A percentile compares a stretch with the other conserved stretches of the same genome.
These are phyloP conservation scores for Tubosaeta sp. DNA, from an alignment of 768 basidiomycete species.

Conservation along the genomic window DNA sequence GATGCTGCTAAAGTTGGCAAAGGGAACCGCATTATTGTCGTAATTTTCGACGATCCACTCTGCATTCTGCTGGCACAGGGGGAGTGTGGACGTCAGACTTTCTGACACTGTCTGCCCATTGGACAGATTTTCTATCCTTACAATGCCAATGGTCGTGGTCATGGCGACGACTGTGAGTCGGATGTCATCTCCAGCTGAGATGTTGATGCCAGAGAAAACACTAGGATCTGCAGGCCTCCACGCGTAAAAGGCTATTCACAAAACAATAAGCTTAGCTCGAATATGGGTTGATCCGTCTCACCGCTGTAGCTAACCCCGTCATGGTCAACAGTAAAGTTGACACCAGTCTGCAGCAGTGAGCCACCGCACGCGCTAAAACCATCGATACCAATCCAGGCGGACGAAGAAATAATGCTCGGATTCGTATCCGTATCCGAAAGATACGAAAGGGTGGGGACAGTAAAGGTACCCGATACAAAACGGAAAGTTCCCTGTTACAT, in stretches of 20 bases:
- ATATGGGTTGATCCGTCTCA: not conserved
- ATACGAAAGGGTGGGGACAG: not conserved
- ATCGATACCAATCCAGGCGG: conserved; percentile 9
- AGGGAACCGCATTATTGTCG: not conserved
- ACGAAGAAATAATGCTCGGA: not conserved
- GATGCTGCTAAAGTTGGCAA: conserved; percentile 1
- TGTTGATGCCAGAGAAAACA: not conserved
- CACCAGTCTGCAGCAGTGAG: conserved; percentile 2
- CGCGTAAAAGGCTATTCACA: not conserved
- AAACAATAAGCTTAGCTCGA: not conserved
- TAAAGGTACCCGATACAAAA: conserved; percentile 3
- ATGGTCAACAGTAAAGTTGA: not conserved
- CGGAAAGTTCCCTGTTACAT: conserved; percentile 3
- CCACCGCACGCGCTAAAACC: not conserved
- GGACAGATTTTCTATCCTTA: not conserved
- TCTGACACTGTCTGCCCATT: not conserved
- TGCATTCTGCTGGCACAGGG: not conserved
- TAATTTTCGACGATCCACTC: conserved; percentile 3
- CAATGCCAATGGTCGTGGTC: not conserved
- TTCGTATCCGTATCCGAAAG: no score
- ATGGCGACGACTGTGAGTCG: not conserved
- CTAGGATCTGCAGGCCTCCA: not conserved
- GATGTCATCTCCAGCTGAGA: not conserved
- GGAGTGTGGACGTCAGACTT: not conserved
- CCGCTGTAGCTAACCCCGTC: not conserved